phyloP scores from a whole-genome alignment of 441 rosid genomes.

The Gossypium trilobum region DNA sequence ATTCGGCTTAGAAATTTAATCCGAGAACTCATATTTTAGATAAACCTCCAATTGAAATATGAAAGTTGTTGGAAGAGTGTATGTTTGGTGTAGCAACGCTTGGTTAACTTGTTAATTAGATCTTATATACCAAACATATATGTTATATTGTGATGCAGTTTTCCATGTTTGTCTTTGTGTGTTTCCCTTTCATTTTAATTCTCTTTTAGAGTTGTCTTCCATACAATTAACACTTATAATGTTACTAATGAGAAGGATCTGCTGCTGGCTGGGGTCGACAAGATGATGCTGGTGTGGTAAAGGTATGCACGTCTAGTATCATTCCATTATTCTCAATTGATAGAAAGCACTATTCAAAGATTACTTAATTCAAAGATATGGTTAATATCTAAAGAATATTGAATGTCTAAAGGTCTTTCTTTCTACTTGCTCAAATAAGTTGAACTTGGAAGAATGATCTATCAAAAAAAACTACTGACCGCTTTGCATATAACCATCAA shows the following conservation, averaged over 20 bases:
- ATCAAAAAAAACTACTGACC: background rate
- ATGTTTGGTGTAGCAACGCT: background rate
- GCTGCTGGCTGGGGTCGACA: slow-evolving; percentile 97
- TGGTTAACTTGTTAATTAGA: background rate
- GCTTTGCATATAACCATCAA: background rate
- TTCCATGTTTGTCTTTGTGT: background rate
- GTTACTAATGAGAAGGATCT: slow-evolving; percentile 49
- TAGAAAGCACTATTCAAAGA: background rate
- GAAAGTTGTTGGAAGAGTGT: background rate
- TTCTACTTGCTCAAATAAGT: background rate
- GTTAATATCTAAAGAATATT: background rate
- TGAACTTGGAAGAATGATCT: background rate
- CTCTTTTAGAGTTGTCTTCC: slow-evolving; percentile 9
- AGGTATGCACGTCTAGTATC: slow-evolving; percentile 39
- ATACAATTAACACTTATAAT: background rate
- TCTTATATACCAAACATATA: background rate
- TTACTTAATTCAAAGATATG: background rate
- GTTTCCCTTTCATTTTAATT: background rate
- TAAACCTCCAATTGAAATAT: background rate
- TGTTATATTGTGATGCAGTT: background rate
- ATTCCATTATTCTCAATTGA: background rate
- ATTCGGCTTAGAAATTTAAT: background rate
- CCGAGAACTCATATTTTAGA: background rate
- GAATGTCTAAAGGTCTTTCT: background rate
- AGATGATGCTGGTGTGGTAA: slow-evolving; percentile 90